Evolutionary conservation across 768 basidiomycete species (phyloP).

Genomic region (Boletus patriciae): DNA sequence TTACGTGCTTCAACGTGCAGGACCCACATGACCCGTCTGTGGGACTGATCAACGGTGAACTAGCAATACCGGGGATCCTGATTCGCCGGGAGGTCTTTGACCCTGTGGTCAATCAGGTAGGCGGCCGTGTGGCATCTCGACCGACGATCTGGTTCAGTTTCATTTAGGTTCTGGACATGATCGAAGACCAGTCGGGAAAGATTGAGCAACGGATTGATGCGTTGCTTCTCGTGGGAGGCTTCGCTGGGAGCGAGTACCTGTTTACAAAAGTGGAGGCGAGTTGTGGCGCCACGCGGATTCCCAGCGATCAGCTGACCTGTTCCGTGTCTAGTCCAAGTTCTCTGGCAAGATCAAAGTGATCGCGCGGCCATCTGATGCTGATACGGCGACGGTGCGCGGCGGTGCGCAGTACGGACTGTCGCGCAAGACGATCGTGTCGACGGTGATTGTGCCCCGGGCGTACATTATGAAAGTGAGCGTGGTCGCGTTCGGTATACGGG

Average conservation of each 20-base stretch:
- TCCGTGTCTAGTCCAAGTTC: conserved; percentile 59
- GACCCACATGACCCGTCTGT: conserved; percentile 79
- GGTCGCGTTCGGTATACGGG: neutral
- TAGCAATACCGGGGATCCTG: conserved; percentile 77
- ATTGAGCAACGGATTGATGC: conserved; percentile 77
- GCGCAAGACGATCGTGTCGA: conserved; percentile 72
- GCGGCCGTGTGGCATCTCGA: conserved; percentile 18
- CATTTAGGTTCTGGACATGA: conserved; percentile 68
- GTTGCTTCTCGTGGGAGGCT: conserved; percentile 86
- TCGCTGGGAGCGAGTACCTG: conserved; percentile 83
- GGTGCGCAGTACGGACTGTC: conserved; percentile 88
- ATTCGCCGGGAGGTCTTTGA: conserved; percentile 85
- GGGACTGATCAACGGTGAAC: conserved; percentile 79
- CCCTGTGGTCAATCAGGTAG: conserved; percentile 77
- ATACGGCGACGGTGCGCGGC: conserved; percentile 85
- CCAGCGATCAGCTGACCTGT: conserved; percentile 11
- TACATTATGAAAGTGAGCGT: conserved; percentile 79
- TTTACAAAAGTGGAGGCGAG: conserved; percentile 74
- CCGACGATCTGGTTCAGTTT: conserved; percentile 4
- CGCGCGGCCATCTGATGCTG: conserved; percentile 81
- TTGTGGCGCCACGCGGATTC: conserved; percentile 9
- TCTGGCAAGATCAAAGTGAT: conserved; percentile 66
- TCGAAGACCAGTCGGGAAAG: conserved; percentile 71
- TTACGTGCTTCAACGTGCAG: conserved; percentile 87
- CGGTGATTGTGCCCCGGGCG: conserved; percentile 76